phyloP scores from a whole-genome alignment of 2,329 filamentous ascomycete species.

The Claviceps sorghi region DNA sequence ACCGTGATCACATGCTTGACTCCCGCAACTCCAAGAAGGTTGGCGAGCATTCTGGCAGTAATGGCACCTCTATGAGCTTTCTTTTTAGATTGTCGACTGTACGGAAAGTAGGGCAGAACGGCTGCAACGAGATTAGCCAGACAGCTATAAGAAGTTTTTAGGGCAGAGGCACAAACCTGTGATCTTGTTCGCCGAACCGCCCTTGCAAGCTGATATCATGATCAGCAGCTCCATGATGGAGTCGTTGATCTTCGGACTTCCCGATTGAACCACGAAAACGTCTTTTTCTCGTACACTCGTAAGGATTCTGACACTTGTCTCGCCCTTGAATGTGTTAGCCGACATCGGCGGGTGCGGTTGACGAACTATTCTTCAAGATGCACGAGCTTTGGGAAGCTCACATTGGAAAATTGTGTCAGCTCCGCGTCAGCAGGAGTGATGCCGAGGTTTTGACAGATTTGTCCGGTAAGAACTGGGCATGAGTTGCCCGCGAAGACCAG shows the following conservation, averaged over 20 bases:
- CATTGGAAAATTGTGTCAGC: constrained; percentile 57
- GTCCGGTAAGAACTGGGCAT: constrained; percentile 47
- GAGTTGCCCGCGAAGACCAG: constrained; percentile 55
- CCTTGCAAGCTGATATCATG: constrained; percentile 98
- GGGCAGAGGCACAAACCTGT: constrained; percentile 50
- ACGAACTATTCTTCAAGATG: background rate
- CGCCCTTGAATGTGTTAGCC: constrained; percentile 33
- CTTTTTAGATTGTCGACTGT: constrained; percentile 98
- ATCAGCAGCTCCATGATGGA: constrained; percentile 98
- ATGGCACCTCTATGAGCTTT: constrained; percentile 94
- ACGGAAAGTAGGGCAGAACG: constrained; percentile 92
- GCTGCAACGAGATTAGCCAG: constrained; percentile 32
- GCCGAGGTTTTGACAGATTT: constrained; percentile 55
- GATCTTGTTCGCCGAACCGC: constrained; percentile 89
- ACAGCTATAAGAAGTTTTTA: background rate
- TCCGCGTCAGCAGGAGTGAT: constrained; percentile 50
- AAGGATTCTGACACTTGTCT: constrained; percentile 55
- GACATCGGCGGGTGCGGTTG: constrained; percentile 5
- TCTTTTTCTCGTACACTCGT: constrained; percentile 88
- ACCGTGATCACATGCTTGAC: constrained; percentile 97
- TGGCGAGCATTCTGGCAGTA: constrained; percentile 92
- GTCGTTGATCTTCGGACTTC: constrained; percentile 91
- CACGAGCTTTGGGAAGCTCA: constrained; percentile 26
- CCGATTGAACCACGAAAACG: constrained; percentile 97
- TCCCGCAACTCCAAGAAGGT: constrained; percentile 81